Evolutionary conservation across 2,329 filamentous ascomycete species (phyloP), one percentile per base, ranked within the genome.

Genomic region (Corinectria fuckeliana): DNA sequence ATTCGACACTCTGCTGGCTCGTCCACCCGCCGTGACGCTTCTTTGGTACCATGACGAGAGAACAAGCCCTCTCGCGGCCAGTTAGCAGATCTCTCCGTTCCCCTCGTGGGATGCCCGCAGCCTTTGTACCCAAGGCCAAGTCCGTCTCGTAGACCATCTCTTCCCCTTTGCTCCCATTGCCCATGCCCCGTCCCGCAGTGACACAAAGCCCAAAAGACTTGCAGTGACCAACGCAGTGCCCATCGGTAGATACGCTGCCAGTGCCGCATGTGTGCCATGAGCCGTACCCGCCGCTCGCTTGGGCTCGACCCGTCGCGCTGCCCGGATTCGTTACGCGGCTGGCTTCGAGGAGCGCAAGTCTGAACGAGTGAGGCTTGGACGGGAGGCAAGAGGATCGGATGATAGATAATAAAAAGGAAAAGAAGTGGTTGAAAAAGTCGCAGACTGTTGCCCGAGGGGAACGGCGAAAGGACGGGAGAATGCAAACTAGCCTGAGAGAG

Each of bases 381-480:
- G 26, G 26, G 23, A 32, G 14, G 16, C 20, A 18, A 7, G 11
- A 28, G 30, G 9, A 28, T n/a, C n/a, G n/a, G n/a, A n/a, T n/a
- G n/a, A n/a, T n/a, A n/a, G n/a, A n/a, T n/a, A 32, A 18, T 18
- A 21, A 10, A 30, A 9, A 16, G n/a, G 18, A 32, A 26, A 21
- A n/a, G 45, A 20, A 34, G n/a, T 5, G n/a, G 26, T 28, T 30
- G n/a, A 20, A 26, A n/a, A 14, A 11, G 13, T 23, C 21, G 32
- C 32, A 4, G 32, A n/a, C 50, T 65, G 64, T 66, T n/a, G n/a
- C n/a, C n/a, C 64, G 60, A 59, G 54, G 11, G 26, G 38, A 36
- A 21, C 28, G 14, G n/a, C 21, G n/a, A 58, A 51, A 52, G n/a
- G 21, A 26, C 21, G 38, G 11, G 30, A 41, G 47, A 21, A 58